phyloP scores from a whole-genome alignment of 495 filamentous ascomycete genomes.

The Aspergillus funiculosus region DNA sequence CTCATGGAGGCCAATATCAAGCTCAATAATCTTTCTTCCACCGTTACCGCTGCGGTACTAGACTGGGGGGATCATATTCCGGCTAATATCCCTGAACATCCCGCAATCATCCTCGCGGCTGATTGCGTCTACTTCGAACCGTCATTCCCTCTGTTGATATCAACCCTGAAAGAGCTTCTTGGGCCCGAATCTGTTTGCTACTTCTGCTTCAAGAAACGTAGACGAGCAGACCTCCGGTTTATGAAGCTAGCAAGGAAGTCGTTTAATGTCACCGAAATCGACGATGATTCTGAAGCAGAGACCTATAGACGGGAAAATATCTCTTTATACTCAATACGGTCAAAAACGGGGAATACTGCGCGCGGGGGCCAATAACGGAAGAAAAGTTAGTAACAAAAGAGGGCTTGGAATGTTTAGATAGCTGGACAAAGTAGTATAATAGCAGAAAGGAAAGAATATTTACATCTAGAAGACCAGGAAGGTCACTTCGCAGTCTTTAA shows the following conservation, averaged over 20 bases:
- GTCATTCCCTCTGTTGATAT: slow-evolving; percentile 77
- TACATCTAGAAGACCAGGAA: too few relatives aligned
- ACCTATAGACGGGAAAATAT: slow-evolving; percentile 57
- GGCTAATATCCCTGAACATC: slow-evolving; percentile 35
- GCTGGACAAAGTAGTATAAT: too few relatives aligned
- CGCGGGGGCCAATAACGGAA: background rate
- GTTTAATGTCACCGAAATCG: slow-evolving; percentile 58
- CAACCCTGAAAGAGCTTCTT: slow-evolving; percentile 65
- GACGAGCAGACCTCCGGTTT: slow-evolving; percentile 68
- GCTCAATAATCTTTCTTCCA: slow-evolving; percentile 63
- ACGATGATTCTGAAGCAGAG: slow-evolving; percentile 52
- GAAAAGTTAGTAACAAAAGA: background rate
- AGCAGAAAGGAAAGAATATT: too few relatives aligned
- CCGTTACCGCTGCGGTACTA: slow-evolving; percentile 56
- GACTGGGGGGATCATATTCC: slow-evolving; percentile 61
- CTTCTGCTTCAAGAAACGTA: slow-evolving; percentile 92
- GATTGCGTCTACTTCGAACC: slow-evolving; percentile 98
- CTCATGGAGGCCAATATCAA: slow-evolving; percentile 80
- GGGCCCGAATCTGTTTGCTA: slow-evolving; percentile 62
- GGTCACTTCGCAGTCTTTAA: too few relatives aligned
- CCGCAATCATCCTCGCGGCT: slow-evolving; percentile 81
- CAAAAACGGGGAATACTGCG: slow-evolving; percentile 33
- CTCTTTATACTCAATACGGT: slow-evolving; percentile 56
- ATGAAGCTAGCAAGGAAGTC: slow-evolving; percentile 60
- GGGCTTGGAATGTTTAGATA: background rate